Percentiles rank a stretch among this genome's conserved stretches.
These are phyloP conservation scores for Limnomonas spitsbergensis DNA, from an alignment of 139 green algal genomes.

Conservation along the genomic window DNA sequence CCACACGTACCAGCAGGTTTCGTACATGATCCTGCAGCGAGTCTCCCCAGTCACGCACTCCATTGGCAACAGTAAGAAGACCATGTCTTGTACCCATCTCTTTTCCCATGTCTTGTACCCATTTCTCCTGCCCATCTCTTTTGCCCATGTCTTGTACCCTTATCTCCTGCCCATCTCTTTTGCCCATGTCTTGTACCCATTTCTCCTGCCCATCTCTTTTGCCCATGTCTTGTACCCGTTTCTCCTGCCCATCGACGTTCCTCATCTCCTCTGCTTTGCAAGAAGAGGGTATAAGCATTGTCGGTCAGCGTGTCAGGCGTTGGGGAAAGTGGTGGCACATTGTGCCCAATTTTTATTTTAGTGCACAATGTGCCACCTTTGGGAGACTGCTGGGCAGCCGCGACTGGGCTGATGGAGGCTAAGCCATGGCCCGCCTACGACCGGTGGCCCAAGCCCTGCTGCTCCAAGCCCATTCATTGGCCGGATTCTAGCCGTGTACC, in stretches of 20 bases:
- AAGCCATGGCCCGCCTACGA: no score
- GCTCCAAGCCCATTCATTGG: no score
- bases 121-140: background rate
- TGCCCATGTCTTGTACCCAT: background rate
- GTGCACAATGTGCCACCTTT: no score
- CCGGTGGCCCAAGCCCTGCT: no score
- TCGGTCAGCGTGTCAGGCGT: no score
- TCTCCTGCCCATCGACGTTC: background rate
- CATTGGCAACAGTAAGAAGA: slow-evolving; percentile 88
- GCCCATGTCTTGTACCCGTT: background rate
- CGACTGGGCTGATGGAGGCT: no score
- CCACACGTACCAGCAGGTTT: slow-evolving; percentile 86
- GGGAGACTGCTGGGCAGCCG: no score
- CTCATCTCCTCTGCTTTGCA: no score
- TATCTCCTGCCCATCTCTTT: background rate
- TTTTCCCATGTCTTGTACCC: background rate
- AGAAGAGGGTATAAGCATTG: no score
- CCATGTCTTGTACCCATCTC: background rate
- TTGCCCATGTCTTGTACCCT: background rate
- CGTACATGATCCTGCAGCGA: slow-evolving; percentile 62
- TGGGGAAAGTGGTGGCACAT: no score
- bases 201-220: background rate
- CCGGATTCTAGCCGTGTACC: no score
- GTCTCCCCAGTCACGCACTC: slow-evolving; percentile 97
- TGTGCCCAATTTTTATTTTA: no score